phyloP scores from a whole-genome alignment of 495 filamentous ascomycete genomes.

The Xylaria castorea region DNA sequence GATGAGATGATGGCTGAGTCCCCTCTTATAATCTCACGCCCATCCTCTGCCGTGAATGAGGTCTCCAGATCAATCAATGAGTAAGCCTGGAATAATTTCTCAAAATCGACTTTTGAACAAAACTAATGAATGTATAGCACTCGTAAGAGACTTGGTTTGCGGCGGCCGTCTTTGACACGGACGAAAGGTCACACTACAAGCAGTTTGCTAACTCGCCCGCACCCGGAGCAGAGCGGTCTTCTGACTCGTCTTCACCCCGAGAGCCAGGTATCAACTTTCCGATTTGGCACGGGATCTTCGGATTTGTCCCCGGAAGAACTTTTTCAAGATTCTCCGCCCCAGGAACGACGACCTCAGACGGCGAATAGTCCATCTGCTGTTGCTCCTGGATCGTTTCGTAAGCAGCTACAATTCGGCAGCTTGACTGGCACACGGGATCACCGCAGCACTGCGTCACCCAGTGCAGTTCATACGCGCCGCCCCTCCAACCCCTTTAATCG shows the following conservation, averaged over 20 bases:
- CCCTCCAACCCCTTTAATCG: constrained; percentile 73
- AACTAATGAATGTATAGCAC: constrained; percentile 43
- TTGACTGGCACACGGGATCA: constrained; percentile 51
- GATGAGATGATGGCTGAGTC: constrained; percentile 59
- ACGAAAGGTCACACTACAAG: constrained; percentile 64
- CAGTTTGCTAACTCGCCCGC: constrained; percentile 44
- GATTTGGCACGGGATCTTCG: constrained; percentile 70
- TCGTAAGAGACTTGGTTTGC: constrained; percentile 64
- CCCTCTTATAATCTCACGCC: constrained; percentile 50
- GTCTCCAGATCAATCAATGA: constrained; percentile 55
- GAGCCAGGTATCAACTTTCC: constrained; percentile 73
- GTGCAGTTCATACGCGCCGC: constrained; percentile 71
- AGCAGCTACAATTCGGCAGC: constrained; percentile 65
- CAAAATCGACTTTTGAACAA: constrained; percentile 8
- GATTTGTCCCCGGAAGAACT: constrained; percentile 76
- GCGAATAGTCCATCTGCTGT: constrained; percentile 60
- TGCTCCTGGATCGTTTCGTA: constrained; percentile 60
- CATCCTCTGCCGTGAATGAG: constrained; percentile 56
- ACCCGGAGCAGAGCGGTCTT: constrained; percentile 6
- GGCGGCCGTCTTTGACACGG: constrained; percentile 66
- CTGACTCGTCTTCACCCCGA: constrained; percentile 52
- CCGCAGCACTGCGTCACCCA: constrained; percentile 73
- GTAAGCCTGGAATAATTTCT: constrained; percentile 47
- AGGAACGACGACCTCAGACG: constrained; percentile 65
- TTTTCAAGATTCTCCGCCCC: constrained; percentile 79